phyloP scores from a whole-genome alignment of 441 rosid species.

The Macaranga tanarius region DNA sequence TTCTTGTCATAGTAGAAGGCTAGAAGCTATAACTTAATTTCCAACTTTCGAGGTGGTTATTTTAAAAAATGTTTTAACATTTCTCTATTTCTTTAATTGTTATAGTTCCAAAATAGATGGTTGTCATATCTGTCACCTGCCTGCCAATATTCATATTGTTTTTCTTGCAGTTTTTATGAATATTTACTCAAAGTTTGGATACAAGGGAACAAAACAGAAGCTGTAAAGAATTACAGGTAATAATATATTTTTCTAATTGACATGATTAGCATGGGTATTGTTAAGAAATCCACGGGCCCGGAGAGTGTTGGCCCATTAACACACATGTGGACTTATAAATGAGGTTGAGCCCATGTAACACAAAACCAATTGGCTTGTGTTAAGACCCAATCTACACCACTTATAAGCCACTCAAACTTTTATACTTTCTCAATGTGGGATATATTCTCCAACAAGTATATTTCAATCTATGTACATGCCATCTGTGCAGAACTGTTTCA shows the following conservation, averaged over 20 bases:
- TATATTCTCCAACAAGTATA: too few species aligned
- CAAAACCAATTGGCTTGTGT: too few species aligned
- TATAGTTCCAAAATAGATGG: constrained; percentile 2
- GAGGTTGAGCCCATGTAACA: too few species aligned
- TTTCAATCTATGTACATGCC: neutral
- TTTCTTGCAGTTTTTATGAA: constrained; percentile 80
- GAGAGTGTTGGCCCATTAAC: too few species aligned
- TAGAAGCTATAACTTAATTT: too few species aligned
- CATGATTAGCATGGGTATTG: neutral
- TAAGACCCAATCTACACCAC: too few species aligned
- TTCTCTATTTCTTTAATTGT: neutral
- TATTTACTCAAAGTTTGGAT: constrained; percentile 97
- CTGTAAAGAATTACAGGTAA: constrained; percentile 78
- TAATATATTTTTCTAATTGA: neutral
- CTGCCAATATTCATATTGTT: neutral
- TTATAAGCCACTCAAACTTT: too few species aligned
- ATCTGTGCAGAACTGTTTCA: neutral
- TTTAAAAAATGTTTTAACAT: too few species aligned
- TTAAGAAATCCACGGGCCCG: too few species aligned
- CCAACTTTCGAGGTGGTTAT: too few species aligned
- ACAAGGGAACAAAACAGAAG: constrained; percentile 81
- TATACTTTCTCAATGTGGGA: too few species aligned
- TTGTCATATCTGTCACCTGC: neutral
- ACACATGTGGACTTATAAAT: too few species aligned
- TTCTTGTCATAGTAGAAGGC: neutral